Evolutionary conservation across 192 early-diverging fungal species (phyloP).

Genomic region (Entomortierella lignicola): DNA sequence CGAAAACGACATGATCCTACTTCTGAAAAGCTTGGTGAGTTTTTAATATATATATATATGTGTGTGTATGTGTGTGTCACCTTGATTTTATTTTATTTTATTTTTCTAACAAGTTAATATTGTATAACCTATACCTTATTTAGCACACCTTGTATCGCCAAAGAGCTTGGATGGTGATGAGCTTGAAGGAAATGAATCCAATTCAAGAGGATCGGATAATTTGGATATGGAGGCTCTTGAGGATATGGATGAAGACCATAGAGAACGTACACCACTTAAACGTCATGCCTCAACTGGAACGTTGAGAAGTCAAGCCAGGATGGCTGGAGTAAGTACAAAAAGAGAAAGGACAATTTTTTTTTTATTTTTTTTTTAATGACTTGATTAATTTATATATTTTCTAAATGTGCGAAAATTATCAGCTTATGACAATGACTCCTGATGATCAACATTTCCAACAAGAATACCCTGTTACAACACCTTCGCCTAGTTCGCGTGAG

Average conservation of each 20-base stretch:
- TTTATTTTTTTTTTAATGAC: neutral
- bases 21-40: slow-evolving; percentile 11
- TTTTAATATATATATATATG: no score
- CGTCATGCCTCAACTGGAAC: slow-evolving; percentile 48
- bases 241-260: slow-evolving; percentile 33
- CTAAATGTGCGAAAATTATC: neutral
- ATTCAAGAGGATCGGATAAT: neutral
- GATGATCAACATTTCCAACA: slow-evolving; percentile 17
- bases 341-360: neutral
- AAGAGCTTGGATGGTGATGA: slow-evolving; percentile 13
- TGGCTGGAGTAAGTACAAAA: slow-evolving; percentile 24
- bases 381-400: neutral
- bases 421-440: slow-evolving; percentile 12
- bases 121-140: neutral
- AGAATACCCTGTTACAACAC: slow-evolving; percentile 21
- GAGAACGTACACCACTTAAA: slow-evolving; percentile 22
- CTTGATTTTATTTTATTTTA: no score
- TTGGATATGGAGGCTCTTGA: slow-evolving; percentile 3
- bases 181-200: slow-evolving; percentile 2
- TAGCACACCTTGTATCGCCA: slow-evolving; percentile 23
- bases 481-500: slow-evolving; percentile 22
- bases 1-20: slow-evolving; percentile 18
- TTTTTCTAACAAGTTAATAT: neutral
- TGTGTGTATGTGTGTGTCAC: no score
- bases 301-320: slow-evolving; percentile 7